Percentiles rank a stretch among this genome's conserved stretches.
Evolutionary conservation across 2,329 filamentous ascomycete genomes (phyloP).

Genomic region (Aspergillus melleus): DNA sequence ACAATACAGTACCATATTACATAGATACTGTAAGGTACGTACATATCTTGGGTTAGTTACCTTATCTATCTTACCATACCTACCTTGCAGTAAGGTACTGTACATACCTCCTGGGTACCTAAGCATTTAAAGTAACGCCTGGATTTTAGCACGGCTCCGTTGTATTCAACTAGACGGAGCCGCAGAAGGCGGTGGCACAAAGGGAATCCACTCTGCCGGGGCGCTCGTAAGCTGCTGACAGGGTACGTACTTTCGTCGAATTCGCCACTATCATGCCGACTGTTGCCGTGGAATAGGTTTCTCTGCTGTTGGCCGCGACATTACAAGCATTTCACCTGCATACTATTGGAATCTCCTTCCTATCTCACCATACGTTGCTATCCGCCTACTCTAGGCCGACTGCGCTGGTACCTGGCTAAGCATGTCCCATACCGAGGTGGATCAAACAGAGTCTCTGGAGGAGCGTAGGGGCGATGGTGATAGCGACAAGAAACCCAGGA

Average conservation of each 20-base stretch:
- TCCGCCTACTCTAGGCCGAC: neutral
- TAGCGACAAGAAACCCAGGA: slow-evolving; percentile 79
- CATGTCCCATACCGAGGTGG: slow-evolving; percentile 47
- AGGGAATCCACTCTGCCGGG: neutral
- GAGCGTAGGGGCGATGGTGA: slow-evolving; percentile 40
- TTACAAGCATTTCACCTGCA: neutral
- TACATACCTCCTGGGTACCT: no score
- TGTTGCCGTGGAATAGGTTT: neutral
- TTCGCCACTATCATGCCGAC: neutral
- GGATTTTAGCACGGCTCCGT: no score
- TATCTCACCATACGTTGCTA: neutral
- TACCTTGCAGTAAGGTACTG: no score
- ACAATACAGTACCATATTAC: no score
- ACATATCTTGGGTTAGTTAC: no score
- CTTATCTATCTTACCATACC: no score
- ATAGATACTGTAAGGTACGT: no score
- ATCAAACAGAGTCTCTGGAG: slow-evolving; percentile 45
- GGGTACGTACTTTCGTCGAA: neutral
- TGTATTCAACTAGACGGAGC: neutral
- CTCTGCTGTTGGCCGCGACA: neutral
- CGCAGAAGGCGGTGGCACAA: neutral
- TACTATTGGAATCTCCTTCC: neutral
- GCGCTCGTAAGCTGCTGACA: neutral
- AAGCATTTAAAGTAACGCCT: no score
- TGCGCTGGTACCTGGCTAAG: slow-evolving; percentile 11